phyloP scores from a whole-genome alignment of 768 basidiomycete genomes.

The Amanita rimosa region DNA sequence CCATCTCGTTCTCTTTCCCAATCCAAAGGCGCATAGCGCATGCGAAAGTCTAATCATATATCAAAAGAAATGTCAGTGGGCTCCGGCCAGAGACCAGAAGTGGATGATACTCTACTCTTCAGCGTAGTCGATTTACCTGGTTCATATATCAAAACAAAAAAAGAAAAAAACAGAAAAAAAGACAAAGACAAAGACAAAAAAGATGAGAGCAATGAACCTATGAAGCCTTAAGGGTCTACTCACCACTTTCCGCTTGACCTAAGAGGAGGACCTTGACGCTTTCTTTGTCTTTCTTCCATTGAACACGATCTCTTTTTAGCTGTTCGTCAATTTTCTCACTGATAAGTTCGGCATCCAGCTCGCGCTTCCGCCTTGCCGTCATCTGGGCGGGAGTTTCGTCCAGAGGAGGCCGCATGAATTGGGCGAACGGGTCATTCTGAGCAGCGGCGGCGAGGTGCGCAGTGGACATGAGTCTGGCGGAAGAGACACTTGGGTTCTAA shows the following conservation, averaged over 20 bases:
- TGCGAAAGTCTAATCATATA: slow-evolving; percentile 48
- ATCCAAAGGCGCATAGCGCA: slow-evolving; percentile 49
- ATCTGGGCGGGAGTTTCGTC: slow-evolving; percentile 43
- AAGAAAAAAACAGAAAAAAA: not conserved
- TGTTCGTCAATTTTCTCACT: slow-evolving; percentile 53
- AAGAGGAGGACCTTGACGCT: slow-evolving; percentile 47
- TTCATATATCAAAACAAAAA: not conserved
- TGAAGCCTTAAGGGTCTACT: too few relatives aligned
- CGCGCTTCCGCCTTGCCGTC: slow-evolving; percentile 32
- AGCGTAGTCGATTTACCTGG: slow-evolving; percentile 62
- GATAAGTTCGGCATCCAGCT: slow-evolving; percentile 33
- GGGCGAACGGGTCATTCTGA: slow-evolving; percentile 31
- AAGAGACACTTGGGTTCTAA: not conserved
- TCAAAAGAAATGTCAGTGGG: not conserved
- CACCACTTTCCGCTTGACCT: slow-evolving; percentile 58
- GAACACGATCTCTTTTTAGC: slow-evolving; percentile 35
- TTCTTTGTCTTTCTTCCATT: slow-evolving; percentile 31
- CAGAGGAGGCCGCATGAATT: slow-evolving; percentile 35
- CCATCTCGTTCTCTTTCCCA: slow-evolving; percentile 61
- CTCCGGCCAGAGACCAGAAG: not conserved
- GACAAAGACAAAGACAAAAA: too few relatives aligned
- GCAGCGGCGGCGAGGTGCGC: slow-evolving; percentile 21
- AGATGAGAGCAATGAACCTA: too few relatives aligned
- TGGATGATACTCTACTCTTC: slow-evolving; percentile 34
- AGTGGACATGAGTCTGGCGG: slow-evolving; percentile 17